Percentiles rank a stretch among this genome's conserved stretches.
Conservation (phyloP, 2,329 filamentous ascomycete genomes). For the Xylariaceae sp. region DNA sequence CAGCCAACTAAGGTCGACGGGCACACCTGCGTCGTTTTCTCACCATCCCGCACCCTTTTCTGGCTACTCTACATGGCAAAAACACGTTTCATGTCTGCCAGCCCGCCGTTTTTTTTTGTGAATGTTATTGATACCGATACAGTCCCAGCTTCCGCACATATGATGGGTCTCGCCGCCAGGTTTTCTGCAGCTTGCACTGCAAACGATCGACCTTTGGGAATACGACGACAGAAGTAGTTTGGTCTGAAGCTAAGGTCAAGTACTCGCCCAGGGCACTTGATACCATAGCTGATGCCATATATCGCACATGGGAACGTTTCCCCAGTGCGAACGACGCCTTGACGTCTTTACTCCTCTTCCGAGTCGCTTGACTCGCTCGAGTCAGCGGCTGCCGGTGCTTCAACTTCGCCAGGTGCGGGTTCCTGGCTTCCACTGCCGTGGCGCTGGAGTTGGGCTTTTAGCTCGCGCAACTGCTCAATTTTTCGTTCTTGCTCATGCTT, state of each 20-base stretch:
- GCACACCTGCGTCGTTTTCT: conserved; percentile 2
- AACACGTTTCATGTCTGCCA: background rate
- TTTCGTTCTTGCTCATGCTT: conserved; percentile 66
- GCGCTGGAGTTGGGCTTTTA: conserved; percentile 49
- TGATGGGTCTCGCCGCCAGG: background rate
- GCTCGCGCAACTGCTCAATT: conserved; percentile 59
- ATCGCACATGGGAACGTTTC: background rate
- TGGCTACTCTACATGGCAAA: conserved; percentile 17
- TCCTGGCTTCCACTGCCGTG: conserved; percentile 43
- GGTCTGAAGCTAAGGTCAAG: too few relatives aligned
- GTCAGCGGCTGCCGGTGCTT: conserved; percentile 24
- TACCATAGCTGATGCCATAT: background rate
- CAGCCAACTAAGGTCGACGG: background rate
- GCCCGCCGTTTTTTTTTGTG: conserved; percentile 4
- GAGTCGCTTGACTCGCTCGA: conserved; percentile 32
- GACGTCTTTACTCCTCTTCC: conserved; percentile 28
- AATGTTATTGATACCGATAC: conserved; percentile 22
- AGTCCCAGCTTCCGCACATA: conserved; percentile 2
- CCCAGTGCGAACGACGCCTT: background rate
- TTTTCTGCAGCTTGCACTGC: background rate
- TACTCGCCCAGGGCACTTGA: conserved; percentile 1
- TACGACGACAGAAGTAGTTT: background rate
- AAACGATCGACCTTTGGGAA: background rate
- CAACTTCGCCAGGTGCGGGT: conserved; percentile 26
- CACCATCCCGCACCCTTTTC: background rate